phyloP scores from a whole-genome alignment of 768 basidiomycete species.

The Rhizopogon salebrosus region DNA sequence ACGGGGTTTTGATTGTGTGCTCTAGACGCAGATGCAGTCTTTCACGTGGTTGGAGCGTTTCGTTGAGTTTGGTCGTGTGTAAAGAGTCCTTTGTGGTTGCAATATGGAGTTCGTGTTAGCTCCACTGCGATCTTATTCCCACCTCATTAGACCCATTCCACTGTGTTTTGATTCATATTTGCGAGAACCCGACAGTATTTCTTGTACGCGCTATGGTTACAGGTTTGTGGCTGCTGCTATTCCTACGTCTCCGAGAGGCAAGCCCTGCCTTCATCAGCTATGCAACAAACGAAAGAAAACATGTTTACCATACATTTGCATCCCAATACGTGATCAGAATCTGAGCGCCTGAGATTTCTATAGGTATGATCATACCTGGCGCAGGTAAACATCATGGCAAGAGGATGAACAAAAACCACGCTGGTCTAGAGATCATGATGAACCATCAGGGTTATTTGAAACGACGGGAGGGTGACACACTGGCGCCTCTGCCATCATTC shows the following conservation, averaged over 20 bases:
- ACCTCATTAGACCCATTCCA: too few species aligned
- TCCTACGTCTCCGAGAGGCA: too few species aligned
- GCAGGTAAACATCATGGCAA: neutral
- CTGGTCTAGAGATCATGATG: slow-evolving; percentile 1
- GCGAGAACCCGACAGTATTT: too few species aligned
- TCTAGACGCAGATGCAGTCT: slow-evolving; percentile 15
- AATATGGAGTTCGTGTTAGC: too few species aligned
- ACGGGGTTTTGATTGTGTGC: neutral
- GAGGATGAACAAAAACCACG: neutral
- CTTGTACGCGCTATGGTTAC: too few species aligned
- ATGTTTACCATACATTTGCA: slow-evolving; percentile 37
- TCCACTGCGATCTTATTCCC: too few species aligned
- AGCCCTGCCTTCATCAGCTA: neutral
- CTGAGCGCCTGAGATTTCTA: slow-evolving; percentile 68
- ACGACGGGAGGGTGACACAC: too few species aligned
- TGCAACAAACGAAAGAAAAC: neutral
- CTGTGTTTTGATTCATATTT: too few species aligned
- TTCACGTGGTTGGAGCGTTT: slow-evolving; percentile 23
- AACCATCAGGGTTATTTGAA: too few species aligned
- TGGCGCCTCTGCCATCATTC: too few species aligned
- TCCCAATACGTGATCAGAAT: slow-evolving; percentile 75
- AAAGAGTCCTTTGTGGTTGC: neutral
- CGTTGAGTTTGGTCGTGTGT: slow-evolving; percentile 14
- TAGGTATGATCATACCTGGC: slow-evolving; percentile 54
- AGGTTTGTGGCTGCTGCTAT: too few species aligned